phyloP scores from a whole-genome alignment of 129 eudicot genomes.

The Pseudognaphalium luteoalbum region DNA sequence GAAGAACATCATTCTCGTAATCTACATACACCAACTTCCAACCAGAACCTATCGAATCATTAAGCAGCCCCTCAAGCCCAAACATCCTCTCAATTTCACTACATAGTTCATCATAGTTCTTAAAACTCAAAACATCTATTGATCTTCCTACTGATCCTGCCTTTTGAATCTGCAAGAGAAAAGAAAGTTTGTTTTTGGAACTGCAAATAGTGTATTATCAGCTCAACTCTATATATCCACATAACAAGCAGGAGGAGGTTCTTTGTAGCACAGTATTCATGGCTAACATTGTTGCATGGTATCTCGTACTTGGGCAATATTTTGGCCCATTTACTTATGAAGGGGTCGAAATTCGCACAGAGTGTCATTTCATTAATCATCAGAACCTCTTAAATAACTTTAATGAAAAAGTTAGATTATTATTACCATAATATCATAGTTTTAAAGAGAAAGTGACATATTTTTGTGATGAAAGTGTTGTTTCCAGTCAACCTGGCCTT shows the following conservation, averaged over 20 bases:
- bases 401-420: too few relatives aligned
- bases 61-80: constrained; percentile 82
- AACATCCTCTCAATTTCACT: constrained; percentile 85
- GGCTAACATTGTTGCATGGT: neutral
- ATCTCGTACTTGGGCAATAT: neutral
- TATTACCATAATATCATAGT: too few relatives aligned
- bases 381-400: neutral
- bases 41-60: constrained; percentile 62
- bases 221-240: neutral
- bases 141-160: constrained; percentile 96
- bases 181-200: neutral
- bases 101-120: constrained; percentile 66
- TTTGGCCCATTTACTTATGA: constrained; percentile 1
- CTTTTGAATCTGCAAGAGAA: constrained; percentile 64
- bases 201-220: neutral
- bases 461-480: neutral
- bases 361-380: neutral
- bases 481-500: neutral
- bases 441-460: neutral
- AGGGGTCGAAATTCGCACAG: neutral
- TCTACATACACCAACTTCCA: constrained; percentile 95
- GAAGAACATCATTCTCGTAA: constrained; percentile 85
- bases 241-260: neutral
- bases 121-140: constrained; percentile 73
- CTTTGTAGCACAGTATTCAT: neutral